Evolutionary conservation across 192 early-diverging fungal genomes (phyloP), one percentile per base, ranked within the genome.

Genomic region (Coemansia asiatica): DNA sequence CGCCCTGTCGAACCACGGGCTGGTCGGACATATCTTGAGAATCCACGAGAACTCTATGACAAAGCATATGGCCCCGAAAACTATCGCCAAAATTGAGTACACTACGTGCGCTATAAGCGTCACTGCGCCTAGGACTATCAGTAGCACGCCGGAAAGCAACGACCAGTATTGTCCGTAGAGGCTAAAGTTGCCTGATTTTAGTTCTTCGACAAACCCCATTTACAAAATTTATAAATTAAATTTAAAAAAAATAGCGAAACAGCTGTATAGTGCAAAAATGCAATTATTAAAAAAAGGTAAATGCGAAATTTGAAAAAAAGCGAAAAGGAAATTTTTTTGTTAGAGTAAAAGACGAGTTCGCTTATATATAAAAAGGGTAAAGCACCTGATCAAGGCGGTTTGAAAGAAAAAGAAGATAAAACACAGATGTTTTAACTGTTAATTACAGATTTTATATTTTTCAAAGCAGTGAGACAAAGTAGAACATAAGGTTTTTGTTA

Each of bases 31-130:
- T 36, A 81, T 66, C 59, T 58, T 71, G 35, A 81, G 63, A 6
- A 81, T 44, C 22, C 71, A 15, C 19, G 79, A 72, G 28, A 75
- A 60, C 38, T 81, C 79, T 23, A 81, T 75, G 19, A 81, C 36
- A 48, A 81, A 69, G 69, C 79, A 81, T 47, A 81, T 44, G 12
- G 53, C 69, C 18, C 79, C 79, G 71, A 81, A 81, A n/a, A 75
- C 62, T 19, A 83, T 83, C 16, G 76, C 72, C 58, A 83, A 68
- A 56, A 77, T 73, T 5, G 82, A 83, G 66, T 74, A 83, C 2
- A 83, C 46, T 4, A 79, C 23, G 60, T 83, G 82, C 2, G 58
- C 19, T 26, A 76, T 46, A 21, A 83, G 60, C 48, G 82, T 83
- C 61, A 83, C 82, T 0, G 62, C 76, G 29, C 76, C 72, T 5